Percentiles rank a stretch among this genome's conserved stretches.
Evolutionary conservation across 176 grass and related monocot genomes (phyloP).

Genomic region (Aegilops umbellulata): DNA sequence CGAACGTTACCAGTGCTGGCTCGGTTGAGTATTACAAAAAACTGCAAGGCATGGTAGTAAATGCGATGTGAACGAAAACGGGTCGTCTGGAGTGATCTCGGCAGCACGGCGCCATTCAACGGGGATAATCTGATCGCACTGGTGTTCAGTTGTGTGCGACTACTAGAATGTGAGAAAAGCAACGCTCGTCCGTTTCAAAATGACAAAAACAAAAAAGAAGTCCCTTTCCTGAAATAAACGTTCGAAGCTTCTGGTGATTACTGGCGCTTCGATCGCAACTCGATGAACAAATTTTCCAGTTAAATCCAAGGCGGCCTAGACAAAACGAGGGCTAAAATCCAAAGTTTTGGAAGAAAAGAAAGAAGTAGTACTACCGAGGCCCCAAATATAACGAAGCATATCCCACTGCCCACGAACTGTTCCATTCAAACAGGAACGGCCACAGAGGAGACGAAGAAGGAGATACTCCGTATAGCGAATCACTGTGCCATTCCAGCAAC

Average conservation of each 20-base stretch:
- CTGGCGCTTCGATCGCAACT: neutral
- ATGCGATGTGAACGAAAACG: neutral
- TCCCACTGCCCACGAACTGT: neutral
- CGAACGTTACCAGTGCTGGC: neutral
- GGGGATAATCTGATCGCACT: neutral
- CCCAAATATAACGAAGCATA: neutral
- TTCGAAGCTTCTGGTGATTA: neutral
- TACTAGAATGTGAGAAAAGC: neutral
- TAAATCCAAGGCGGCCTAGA: neutral
- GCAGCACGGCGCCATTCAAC: neutral
- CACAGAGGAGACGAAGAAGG: neutral
- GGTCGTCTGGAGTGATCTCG: neutral
- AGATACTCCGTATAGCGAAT: neutral
- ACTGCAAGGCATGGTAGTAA: neutral
- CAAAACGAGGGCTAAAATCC: neutral
- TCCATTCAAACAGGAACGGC: neutral
- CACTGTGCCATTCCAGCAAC: slow-evolving; percentile 12
- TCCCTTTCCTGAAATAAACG: too few relatives aligned
- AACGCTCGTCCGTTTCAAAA: slow-evolving; percentile 1
- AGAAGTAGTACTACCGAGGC: neutral
- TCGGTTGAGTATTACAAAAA: neutral
- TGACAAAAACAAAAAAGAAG: neutral
- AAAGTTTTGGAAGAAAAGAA: neutral
- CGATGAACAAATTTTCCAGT: neutral
- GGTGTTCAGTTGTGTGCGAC: neutral